phyloP scores from a whole-genome alignment of 1,139 yeast species.

The Hemisphaericaspora xylanilytica region DNA sequence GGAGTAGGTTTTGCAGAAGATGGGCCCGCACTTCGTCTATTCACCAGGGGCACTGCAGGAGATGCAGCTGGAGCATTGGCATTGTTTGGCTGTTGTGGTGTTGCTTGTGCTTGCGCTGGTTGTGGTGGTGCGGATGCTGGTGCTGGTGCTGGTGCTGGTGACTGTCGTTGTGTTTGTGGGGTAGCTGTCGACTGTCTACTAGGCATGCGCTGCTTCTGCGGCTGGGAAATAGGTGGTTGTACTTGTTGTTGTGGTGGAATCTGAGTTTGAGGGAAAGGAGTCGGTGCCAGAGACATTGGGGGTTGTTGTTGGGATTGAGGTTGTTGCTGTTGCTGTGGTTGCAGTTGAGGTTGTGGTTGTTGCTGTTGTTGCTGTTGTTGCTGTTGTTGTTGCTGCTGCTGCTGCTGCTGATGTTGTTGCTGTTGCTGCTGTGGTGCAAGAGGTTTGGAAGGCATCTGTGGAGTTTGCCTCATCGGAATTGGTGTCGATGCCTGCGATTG shows the following conservation, averaged over 20 bases:
- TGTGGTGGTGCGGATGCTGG: slow-evolving; percentile 6
- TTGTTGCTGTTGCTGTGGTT: neutral
- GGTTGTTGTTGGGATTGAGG: slow-evolving; percentile 5
- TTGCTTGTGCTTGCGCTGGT: slow-evolving; percentile 8
- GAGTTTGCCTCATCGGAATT: slow-evolving; percentile 12
- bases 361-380: slow-evolving; percentile 7
- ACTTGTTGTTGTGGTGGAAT: slow-evolving; percentile 6
- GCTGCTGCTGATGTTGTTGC: slow-evolving; percentile 3
- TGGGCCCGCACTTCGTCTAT: neutral
- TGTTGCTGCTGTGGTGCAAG: slow-evolving; percentile 5
- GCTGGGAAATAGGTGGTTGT: slow-evolving; percentile 6
- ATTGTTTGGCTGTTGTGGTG: slow-evolving; percentile 1
- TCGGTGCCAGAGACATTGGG: slow-evolving; percentile 1
- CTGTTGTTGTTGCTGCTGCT: slow-evolving; percentile 9
- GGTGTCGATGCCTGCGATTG: slow-evolving; percentile 10
- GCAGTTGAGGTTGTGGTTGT: slow-evolving; percentile 7
- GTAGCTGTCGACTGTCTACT: slow-evolving; percentile 5
- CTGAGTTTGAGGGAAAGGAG: slow-evolving; percentile 1
- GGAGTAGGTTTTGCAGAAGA: slow-evolving; percentile 6
- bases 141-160: slow-evolving; percentile 4
- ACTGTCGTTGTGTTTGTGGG: slow-evolving; percentile 6
- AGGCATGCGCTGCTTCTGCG: neutral
- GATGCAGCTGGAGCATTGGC: slow-evolving; percentile 10
- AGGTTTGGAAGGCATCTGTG: slow-evolving; percentile 9
- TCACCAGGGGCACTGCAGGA: neutral